These are phyloP conservation scores for Hericium coralloides DNA, from an alignment of 768 basidiomycete species.

Conservation along the genomic window DNA sequence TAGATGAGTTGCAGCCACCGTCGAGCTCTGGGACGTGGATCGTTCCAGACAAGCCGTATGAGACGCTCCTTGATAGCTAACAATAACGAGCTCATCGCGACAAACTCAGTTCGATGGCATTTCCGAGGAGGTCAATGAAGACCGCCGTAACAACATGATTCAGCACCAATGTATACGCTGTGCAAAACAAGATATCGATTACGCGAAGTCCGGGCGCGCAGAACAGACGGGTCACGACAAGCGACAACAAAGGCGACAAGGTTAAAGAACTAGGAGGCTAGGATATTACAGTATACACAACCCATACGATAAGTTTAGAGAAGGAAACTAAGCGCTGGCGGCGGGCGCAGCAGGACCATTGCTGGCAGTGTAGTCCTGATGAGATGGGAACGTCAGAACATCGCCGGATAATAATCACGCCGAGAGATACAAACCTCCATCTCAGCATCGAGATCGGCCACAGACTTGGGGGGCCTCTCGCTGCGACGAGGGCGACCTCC, in stretches of 20 bases:
- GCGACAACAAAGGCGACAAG: no score
- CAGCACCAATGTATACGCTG: neutral
- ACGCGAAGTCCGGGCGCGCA: neutral
- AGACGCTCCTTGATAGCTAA: no score
- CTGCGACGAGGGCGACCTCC: conserved; percentile 36
- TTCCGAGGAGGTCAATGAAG: no score
- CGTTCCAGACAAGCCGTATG: no score
- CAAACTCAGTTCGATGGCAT: no score
- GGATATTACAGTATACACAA: conserved; percentile 12
- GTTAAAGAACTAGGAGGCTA: conserved; percentile 7
- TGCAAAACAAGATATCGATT: neutral
- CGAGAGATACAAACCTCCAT: conserved; percentile 68
- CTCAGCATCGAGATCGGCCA: conserved; percentile 91
- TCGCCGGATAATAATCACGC: neutral
- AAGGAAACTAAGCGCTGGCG: conserved; percentile 11
- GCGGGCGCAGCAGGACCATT: conserved; percentile 35
- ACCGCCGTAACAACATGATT: no score
- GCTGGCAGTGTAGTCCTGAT: conserved; percentile 60
- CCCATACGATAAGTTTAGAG: neutral
- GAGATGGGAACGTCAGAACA: conserved; percentile 2
- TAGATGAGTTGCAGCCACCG: neutral
- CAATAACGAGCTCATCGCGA: no score
- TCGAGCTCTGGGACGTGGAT: no score
- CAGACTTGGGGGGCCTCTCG: conserved; percentile 66
- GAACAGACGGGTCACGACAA: no score